These are phyloP conservation scores for Eleusine coracana DNA, from an alignment of 176 grass and related monocot species.

Conservation along the genomic window DNA sequence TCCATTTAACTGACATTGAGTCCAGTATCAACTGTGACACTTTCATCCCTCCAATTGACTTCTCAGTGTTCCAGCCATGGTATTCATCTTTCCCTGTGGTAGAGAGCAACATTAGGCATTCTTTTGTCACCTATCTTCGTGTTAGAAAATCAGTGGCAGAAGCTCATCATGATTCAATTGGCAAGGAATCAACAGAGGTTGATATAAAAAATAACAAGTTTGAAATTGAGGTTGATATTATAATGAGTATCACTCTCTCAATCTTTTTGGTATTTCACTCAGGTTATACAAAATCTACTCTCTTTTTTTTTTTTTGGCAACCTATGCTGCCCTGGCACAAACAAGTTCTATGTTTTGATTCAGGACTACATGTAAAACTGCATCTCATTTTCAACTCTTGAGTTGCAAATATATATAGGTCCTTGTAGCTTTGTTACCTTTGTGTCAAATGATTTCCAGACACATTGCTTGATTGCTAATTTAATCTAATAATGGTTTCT, in stretches of 20 bases:
- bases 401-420: background rate
- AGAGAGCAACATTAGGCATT: slow-evolving; percentile 75
- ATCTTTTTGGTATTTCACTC: slow-evolving; percentile 30
- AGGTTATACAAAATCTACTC: background rate
- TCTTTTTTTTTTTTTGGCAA: background rate
- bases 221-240: slow-evolving; percentile 70
- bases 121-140: slow-evolving; percentile 69
- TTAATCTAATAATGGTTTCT: background rate
- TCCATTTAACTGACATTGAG: slow-evolving; percentile 85
- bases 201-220: slow-evolving; percentile 54
- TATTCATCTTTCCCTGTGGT: slow-evolving; percentile 79
- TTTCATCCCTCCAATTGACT: slow-evolving; percentile 69
- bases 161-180: slow-evolving; percentile 41
- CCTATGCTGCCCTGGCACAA: background rate
- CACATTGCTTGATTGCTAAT: background rate
- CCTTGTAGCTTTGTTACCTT: background rate
- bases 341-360: background rate
- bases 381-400: background rate
- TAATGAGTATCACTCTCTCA: slow-evolving; percentile 80
- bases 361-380: background rate
- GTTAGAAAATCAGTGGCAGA: slow-evolving; percentile 52
- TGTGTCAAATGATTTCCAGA: background rate
- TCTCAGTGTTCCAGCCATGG: slow-evolving; percentile 71
- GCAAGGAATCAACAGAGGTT: slow-evolving; percentile 35
- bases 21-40: slow-evolving; percentile 66